Evolutionary conservation across 306 rosid species (phyloP), one percentile per base, ranked within the genome.

Genomic region (Fragaria ananassa): DNA sequence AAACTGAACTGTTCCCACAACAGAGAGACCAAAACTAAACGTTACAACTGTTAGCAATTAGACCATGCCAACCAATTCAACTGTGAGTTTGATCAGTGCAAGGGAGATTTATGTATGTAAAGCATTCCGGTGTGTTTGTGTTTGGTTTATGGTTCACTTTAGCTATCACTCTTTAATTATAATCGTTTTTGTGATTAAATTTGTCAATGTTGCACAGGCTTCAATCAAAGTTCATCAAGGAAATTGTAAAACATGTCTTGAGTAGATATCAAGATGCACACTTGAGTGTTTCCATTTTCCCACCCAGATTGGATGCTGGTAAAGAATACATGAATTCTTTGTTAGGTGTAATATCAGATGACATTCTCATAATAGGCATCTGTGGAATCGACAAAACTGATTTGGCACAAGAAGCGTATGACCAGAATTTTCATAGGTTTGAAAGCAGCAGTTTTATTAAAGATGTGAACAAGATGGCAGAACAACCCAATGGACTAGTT

Each of bases 261-360:
- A 4, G 68, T 14, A 72, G 81, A 77, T 76, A 61, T 35, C 72
- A 81, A 77, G 81, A 72, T 13, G 81, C 79, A 1, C 78, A 77
- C 68, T 67, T 66, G 67, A 53, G 56, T 58, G 79, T 64, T 45
- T 47, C 79, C 44, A 70, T 44, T 31, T 61, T 67, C 25, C 79
- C 68, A 13, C 79, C 66, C 2, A 60, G 70, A 45, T n/a, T 31
- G 10, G 71, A 60, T 11, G 56, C 4, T 42, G 77, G 77, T 4
- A 39, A 61, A 15, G 72, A 78, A 29, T 49, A 71, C 47, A 19
- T 78, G n/a, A 78, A 71, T 63, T 70, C 50, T 31, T 46, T 71
- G 51, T 12, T 63, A 25, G 41, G 72, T 64, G 77, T 64, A 19
- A 21, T 78, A 12, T 62, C 82, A 12, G 72, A 71, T 15, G 82